A percentile compares a stretch with the other conserved stretches of the same genome.
These are phyloP conservation scores for Coleophoma crateriformis DNA, from an alignment of 2,329 filamentous ascomycete genomes.

Conservation along the genomic window DNA sequence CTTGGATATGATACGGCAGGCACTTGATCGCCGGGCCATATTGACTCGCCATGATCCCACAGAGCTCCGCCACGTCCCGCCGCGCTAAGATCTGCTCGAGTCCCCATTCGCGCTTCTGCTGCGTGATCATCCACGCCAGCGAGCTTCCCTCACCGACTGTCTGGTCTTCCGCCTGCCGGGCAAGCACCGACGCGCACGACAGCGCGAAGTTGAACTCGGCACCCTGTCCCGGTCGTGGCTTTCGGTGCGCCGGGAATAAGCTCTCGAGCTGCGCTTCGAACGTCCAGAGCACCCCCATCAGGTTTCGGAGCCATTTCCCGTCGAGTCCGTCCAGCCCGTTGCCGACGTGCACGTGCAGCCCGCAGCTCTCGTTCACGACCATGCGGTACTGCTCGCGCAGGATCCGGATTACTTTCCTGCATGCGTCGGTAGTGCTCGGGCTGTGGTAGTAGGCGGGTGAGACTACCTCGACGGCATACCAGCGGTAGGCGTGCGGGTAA, in stretches of 20 bases:
- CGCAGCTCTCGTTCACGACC: constrained; percentile 14
- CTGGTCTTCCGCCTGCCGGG: too few relatives aligned
- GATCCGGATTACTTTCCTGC: neutral
- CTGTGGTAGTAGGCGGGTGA: neutral
- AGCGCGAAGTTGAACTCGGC: neutral
- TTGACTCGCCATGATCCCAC: neutral
- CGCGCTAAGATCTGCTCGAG: too few relatives aligned
- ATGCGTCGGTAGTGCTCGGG: neutral
- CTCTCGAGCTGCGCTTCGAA: constrained; percentile 21
- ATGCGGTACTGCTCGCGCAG: constrained; percentile 8
- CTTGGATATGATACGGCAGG: neutral
- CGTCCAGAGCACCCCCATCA: constrained; percentile 17
- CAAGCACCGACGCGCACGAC: too few relatives aligned
- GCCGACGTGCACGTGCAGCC: constrained; percentile 26
- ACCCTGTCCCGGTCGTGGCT: neutral
- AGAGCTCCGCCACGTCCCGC: neutral
- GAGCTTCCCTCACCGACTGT: too few relatives aligned
- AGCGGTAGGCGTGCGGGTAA: neutral
- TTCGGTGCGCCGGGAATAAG: constrained; percentile 13
- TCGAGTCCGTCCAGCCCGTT: constrained; percentile 15
- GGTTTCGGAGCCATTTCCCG: constrained; percentile 18
- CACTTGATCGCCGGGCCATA: neutral
- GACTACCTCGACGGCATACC: neutral
- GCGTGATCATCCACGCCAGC: too few relatives aligned
- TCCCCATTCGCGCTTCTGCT: too few relatives aligned